phyloP scores from a whole-genome alignment of 2,329 filamentous ascomycete species.

The Onygenales sp. region DNA sequence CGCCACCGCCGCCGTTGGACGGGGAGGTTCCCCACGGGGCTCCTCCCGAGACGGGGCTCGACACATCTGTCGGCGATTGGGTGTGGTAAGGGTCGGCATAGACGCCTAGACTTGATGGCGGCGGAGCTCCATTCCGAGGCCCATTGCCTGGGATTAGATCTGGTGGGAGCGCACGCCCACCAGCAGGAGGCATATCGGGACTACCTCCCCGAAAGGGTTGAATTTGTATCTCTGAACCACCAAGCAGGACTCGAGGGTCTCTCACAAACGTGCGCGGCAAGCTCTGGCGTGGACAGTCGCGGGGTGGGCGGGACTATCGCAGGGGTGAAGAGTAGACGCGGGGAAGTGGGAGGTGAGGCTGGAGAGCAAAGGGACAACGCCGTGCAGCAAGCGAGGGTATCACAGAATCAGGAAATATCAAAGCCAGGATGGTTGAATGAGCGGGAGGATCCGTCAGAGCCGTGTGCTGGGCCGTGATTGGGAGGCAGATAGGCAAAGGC shows the following conservation, averaged over 20 bases:
- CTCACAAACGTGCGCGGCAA: neutral
- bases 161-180: constrained; percentile 30
- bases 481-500: neutral
- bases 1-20: constrained; percentile 7
- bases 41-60: constrained; percentile 24
- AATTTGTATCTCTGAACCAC: constrained; percentile 5
- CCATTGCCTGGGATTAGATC: constrained; percentile 35
- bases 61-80: constrained; percentile 32
- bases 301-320: no score
- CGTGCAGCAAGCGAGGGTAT: neutral
- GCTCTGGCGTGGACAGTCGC: no score
- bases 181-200: constrained; percentile 29
- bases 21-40: constrained; percentile 20
- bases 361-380: neutral
- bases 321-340: no score
- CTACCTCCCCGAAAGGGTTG: neutral
- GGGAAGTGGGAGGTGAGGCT: no score
- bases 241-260: neutral
- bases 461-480: neutral
- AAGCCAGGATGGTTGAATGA: no score
- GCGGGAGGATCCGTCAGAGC: no score
- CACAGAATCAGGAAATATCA: neutral
- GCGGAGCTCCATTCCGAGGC: constrained; percentile 21
- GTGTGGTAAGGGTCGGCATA: constrained; percentile 24
- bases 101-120: constrained; percentile 26